Percentiles rank a stretch among this genome's conserved stretches.
phyloP scores from a whole-genome alignment of 2,329 filamentous ascomycete genomes.

The Claviceps maximensis region DNA sequence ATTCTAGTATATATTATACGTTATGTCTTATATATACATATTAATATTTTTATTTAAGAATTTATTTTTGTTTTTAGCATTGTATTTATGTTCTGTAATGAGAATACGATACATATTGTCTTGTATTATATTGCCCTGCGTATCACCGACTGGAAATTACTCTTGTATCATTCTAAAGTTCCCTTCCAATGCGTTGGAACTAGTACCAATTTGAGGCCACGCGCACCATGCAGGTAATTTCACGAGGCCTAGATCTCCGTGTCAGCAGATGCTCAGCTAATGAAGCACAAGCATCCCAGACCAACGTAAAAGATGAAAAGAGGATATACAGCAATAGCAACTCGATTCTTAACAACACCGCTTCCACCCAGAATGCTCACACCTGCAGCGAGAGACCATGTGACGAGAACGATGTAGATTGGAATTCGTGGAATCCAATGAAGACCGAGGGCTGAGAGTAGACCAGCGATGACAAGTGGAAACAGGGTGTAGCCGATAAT shows the following conservation, averaged over 20 bases:
- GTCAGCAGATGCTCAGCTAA: slow-evolving; percentile 48
- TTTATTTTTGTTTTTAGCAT: too few relatives aligned
- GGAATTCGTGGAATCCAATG: slow-evolving; percentile 75
- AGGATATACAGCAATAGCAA: slow-evolving; percentile 87
- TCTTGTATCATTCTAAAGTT: neutral
- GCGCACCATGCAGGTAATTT: neutral
- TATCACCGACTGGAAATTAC: neutral
- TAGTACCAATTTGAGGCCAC: neutral
- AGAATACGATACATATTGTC: too few relatives aligned
- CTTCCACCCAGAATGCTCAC: slow-evolving; percentile 93
- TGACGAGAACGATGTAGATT: slow-evolving; percentile 75
- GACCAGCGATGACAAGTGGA: slow-evolving; percentile 81
- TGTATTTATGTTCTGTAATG: too few relatives aligned
- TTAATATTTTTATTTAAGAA: too few relatives aligned
- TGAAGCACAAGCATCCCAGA: slow-evolving; percentile 90
- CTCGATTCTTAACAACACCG: slow-evolving; percentile 87
- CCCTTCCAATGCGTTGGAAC: neutral
- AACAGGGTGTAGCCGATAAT: slow-evolving; percentile 98
- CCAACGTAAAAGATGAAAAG: slow-evolving; percentile 91
- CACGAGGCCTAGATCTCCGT: neutral
- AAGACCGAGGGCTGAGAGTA: slow-evolving; percentile 73
- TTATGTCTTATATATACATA: too few relatives aligned
- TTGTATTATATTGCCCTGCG: too few relatives aligned
- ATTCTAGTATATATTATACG: too few relatives aligned
- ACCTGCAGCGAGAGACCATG: slow-evolving; percentile 88